Evolutionary conservation across 345 rosid species (phyloP), one percentile per base, ranked within the genome.

Genomic region (Euclidium syriacum): DNA sequence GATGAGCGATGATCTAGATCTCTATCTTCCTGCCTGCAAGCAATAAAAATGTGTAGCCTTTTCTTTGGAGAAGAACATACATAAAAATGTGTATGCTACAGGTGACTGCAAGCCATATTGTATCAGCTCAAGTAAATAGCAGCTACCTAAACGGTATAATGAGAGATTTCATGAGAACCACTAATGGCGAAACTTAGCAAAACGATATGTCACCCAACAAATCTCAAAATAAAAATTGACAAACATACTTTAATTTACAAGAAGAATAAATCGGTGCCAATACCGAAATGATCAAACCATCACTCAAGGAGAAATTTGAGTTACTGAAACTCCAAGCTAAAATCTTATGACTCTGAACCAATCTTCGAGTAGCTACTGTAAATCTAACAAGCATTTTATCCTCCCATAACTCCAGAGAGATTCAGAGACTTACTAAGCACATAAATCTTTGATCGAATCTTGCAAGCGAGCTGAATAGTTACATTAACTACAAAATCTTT

Each of bases 321-420:
- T 86, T 86, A 61, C 89, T 79, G 7, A 88, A 91, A 69, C 92
- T 91, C 96, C 92, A 78, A 32, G 84, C 85, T 43, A 88, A 51
- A 39, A 88, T 81, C 82, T 76, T 83, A 62, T 88, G 92, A 44
- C 85, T 72, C 47, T 83, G 38, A 20, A 86, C 83, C 4, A 81
- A 67, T 61, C 67, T 52, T 42, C 95, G 89, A 0, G 89, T 88
- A 16, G 88, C 56, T 22, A 84, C 83, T 5, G 86, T 88, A 71
- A 88, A 91, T 22, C 92, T 85, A 16, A 86, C 76, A 66, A 76
- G 80, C 90, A 86, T 91, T 43, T 86, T 81, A 2, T 91, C 84
- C 57, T 80, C 77, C n/a, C 16, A 85, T 50, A 76, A 86, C 82
- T 6, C 47, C 73, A 41, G 90, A 77, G 10, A 91, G 78, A 67